Base-by-base conservation (phyloP, 345 rosid genomes). In the Citrus mangshanensis region DNA sequence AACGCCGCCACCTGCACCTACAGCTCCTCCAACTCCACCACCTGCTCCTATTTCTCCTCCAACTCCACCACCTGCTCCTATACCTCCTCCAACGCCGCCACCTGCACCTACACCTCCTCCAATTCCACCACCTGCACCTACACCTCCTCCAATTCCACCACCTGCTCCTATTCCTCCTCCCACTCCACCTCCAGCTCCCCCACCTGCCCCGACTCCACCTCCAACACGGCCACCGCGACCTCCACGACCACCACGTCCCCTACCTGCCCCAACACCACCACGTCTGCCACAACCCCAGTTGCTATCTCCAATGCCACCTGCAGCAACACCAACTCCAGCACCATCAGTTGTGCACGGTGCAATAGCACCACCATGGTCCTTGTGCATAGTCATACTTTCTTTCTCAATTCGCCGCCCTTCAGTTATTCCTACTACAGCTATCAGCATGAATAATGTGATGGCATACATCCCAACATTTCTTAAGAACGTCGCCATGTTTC, bases 401-500 rank as follows among this genome's bases (percentile, higher is more conserved):
- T 51, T 9, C 59, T 46, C 37, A 40, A 25, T 25, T 70, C 37
- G 46, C 37, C 59, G n/a, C 22, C 73, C 73, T 46, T 30, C 24
- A n/a, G 73, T 18, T 46, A 70, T 70, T 46, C 59, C 73, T 46
- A 27, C 73, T 27, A 46, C 21, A 70, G 51, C 58, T 10, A 70
- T 46, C 35, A 70, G 30, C 73, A 70, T 16, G 59, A 27, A 1
- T 70, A 70, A 37, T 19, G n/a, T 24, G 56, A 69, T 70, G 59
- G 21, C 73, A 27, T 25, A 24, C 35, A 46, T 68, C 6, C 59
- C 22, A 46, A 37, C 37, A 46, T 70, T 70, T 46, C 19, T 7
- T 13, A 46, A 70, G 59, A 46, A 70, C 59, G n/a, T 70, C 59
- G 59, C 59, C 73, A 70, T 70, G 55, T 49, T 69, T 7, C 28